phyloP scores from a whole-genome alignment of 2,329 filamentous ascomycete species.

The Arthrinium phaeospermum region DNA sequence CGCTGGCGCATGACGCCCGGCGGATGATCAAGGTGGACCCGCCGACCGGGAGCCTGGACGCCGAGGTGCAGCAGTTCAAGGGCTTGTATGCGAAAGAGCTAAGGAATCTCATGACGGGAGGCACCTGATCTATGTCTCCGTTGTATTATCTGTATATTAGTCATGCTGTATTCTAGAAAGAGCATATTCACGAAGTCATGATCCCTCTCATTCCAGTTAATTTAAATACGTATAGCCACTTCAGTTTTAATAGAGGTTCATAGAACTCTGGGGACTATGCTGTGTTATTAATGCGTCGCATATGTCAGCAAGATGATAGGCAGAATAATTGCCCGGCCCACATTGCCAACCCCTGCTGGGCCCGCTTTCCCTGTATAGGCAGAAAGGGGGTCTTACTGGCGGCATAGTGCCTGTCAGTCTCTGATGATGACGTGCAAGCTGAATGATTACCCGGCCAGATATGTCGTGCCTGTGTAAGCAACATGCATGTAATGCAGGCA shows the following conservation, averaged over 20 bases:
- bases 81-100: background rate
- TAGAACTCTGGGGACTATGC: background rate
- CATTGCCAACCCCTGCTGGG: background rate
- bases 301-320: background rate
- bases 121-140: background rate
- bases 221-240: no score
- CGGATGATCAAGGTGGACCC: background rate
- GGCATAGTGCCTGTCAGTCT: background rate
- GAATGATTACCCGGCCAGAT: background rate
- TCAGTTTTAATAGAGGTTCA: background rate
- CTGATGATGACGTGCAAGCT: background rate
- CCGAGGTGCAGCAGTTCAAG: background rate
- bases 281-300: background rate
- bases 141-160: background rate
- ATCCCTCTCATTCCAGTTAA: background rate
- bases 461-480: background rate
- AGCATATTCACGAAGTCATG: background rate
- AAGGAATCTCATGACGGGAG: background rate
- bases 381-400: background rate
- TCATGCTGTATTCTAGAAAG: no score
- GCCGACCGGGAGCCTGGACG: background rate
- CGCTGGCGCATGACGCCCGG: background rate
- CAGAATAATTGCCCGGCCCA: background rate
- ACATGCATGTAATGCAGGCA: background rate
- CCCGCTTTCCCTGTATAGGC: background rate